phyloP scores from a whole-genome alignment of 1,284 basidiomycete species.

The Inonotus obliquus region DNA sequence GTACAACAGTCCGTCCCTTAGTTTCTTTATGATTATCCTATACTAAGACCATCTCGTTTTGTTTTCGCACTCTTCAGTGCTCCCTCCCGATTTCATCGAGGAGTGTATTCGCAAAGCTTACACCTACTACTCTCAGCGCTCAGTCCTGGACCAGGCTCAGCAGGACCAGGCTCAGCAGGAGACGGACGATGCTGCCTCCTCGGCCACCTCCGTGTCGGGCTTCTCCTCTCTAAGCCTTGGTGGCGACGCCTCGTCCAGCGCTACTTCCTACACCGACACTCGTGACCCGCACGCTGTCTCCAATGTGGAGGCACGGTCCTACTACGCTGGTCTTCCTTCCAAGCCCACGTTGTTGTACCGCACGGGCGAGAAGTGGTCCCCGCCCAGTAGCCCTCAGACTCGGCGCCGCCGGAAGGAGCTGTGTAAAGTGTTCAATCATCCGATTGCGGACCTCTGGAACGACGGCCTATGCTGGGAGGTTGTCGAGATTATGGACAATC shows the following conservation, averaged over 20 bases:
- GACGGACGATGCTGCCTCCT: conserved; percentile 12
- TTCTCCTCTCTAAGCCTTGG: conserved; percentile 23
- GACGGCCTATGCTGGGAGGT: too few relatives aligned
- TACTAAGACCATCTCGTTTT: conserved; percentile 26
- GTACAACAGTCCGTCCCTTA: conserved; percentile 21
- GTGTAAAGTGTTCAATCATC: too few relatives aligned
- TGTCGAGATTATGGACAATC: background rate
- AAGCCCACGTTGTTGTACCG: conserved; percentile 23
- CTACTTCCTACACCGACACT: conserved; percentile 26
- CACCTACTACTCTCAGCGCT: too few relatives aligned
- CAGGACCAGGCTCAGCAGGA: conserved; percentile 16
- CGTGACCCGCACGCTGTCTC: too few relatives aligned
- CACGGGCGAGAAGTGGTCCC: conserved; percentile 23
- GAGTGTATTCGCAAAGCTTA: conserved; percentile 17
- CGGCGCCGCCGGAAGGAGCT: conserved; percentile 25
- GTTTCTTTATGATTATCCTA: conserved; percentile 25
- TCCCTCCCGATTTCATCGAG: conserved; percentile 19
- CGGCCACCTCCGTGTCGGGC: conserved; percentile 18
- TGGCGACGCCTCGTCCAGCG: conserved; percentile 20
- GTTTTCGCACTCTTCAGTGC: conserved; percentile 23
- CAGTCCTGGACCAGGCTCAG: conserved; percentile 20
- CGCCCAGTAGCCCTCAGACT: conserved; percentile 24
- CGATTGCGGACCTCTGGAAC: too few relatives aligned
- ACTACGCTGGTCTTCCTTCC: conserved; percentile 24
- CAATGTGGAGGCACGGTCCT: conserved; percentile 23